phyloP scores from a whole-genome alignment of 2,329 filamentous ascomycete genomes.

The Aspergillus sp. region DNA sequence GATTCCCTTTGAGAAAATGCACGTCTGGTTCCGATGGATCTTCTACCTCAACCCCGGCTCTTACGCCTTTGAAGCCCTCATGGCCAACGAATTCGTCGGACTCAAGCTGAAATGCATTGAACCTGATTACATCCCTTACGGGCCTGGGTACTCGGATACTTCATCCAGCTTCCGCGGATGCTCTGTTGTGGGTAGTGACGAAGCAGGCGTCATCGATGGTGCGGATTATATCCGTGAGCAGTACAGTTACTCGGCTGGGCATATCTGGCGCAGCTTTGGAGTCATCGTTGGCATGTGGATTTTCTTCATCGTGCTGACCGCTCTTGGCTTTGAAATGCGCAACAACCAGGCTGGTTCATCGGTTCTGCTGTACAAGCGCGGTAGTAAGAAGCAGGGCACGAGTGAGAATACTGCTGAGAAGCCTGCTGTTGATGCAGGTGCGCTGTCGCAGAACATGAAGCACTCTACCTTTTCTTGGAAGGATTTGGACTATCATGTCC shows the following conservation, averaged over 20 bases:
- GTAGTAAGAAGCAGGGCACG: conserved; percentile 16
- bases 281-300: conserved; percentile 71
- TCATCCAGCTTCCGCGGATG: conserved; percentile 23
- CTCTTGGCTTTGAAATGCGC: conserved; percentile 65
- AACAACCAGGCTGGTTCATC: conserved; percentile 27
- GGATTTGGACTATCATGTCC: conserved; percentile 66
- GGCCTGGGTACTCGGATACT: conserved; percentile 32
- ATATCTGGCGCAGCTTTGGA: conserved; percentile 69
- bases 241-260: conserved; percentile 49
- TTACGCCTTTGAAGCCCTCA: conserved; percentile 63
- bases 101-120: conserved; percentile 50
- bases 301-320: conserved; percentile 69
- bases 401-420: neutral
- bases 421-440: conserved; percentile 1
- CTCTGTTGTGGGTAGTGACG: conserved; percentile 25
- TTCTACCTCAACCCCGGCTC: conserved; percentile 61
- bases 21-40: conserved; percentile 58
- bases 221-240: conserved; percentile 50
- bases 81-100: conserved; percentile 64
- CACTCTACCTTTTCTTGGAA: conserved; percentile 77
- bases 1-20: conserved; percentile 56
- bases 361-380: conserved; percentile 29
- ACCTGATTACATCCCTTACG: conserved; percentile 44
- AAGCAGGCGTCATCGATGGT: conserved; percentile 40
- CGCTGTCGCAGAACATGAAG: conserved; percentile 51